These are phyloP conservation scores for Immersiella caudata DNA, from an alignment of 495 filamentous ascomycete genomes.

Conservation along the genomic window DNA sequence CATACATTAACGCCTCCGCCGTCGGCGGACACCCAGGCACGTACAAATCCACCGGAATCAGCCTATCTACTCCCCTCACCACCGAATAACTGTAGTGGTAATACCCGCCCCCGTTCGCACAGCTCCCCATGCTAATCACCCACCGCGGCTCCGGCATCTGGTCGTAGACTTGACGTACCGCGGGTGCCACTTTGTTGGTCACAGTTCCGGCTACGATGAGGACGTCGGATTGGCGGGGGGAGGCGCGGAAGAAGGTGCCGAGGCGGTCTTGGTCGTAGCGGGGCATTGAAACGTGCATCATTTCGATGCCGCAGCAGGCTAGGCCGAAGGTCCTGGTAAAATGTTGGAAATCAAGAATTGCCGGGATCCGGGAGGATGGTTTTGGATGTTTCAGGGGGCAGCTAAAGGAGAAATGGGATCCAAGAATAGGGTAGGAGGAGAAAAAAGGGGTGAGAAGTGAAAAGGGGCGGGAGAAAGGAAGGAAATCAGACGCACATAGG, in stretches of 20 bases:
- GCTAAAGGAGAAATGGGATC: no score
- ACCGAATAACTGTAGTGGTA: constrained; percentile 94
- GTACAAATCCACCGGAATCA: constrained; percentile 91
- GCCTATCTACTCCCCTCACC: constrained; percentile 81
- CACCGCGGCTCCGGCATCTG: constrained; percentile 96
- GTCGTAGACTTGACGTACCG: constrained; percentile 92
- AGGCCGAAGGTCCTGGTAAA: constrained; percentile 98
- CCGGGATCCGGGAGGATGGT: no score
- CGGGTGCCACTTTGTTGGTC: constrained; percentile 98
- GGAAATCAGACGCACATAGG: no score
- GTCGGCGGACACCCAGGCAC: constrained; percentile 93
- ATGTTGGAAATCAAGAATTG: no score
- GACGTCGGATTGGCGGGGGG: constrained; percentile 91
- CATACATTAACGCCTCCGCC: constrained; percentile 84
- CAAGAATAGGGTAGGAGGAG: no score
- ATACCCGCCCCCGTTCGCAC: constrained; percentile 91
- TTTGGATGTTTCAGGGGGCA: no score
- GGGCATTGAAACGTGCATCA: constrained; percentile 97
- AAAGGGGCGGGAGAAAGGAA: no score
- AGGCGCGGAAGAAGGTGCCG: constrained; percentile 96
- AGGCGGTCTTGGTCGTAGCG: constrained; percentile 96
- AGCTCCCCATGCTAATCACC: constrained; percentile 91
- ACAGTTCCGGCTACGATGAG: constrained; percentile 97
- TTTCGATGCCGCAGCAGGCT: constrained; percentile 94
- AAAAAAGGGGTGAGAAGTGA: no score